Evolutionary conservation across 805 yeast species (phyloP).

Genomic region (Nakazawaea wyomingensis): DNA sequence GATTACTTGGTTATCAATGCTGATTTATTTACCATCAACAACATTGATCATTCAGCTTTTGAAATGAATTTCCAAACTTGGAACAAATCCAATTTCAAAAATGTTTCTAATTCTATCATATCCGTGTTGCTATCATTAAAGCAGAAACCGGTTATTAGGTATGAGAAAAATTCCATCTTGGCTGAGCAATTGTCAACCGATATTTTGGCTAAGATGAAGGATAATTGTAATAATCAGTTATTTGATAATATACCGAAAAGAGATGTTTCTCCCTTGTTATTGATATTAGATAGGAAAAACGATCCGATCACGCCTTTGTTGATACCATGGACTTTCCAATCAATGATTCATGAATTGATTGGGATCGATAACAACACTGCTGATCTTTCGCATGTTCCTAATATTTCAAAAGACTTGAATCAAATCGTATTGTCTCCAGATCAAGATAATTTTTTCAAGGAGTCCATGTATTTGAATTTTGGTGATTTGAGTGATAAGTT

Average conservation of each 20-base stretch:
- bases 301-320: slow-evolving; percentile 93
- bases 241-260: slow-evolving; percentile 59
- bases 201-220: slow-evolving; percentile 48
- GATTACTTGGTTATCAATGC: slow-evolving; percentile 74
- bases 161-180: slow-evolving; percentile 63
- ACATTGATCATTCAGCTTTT: slow-evolving; percentile 26
- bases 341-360: slow-evolving; percentile 91
- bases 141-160: slow-evolving; percentile 72
- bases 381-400: slow-evolving; percentile 51
- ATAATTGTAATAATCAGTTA: slow-evolving; percentile 50
- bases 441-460: slow-evolving; percentile 72
- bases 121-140: slow-evolving; percentile 69
- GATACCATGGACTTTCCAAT: slow-evolving; percentile 96
- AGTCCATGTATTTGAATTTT: slow-evolving; percentile 83
- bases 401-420: slow-evolving; percentile 49
- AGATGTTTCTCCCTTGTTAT: slow-evolving; percentile 68
- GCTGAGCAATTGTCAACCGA: slow-evolving; percentile 68
- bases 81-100: slow-evolving; percentile 39
- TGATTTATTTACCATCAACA: slow-evolving; percentile 49
- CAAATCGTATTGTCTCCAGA: slow-evolving; percentile 63
- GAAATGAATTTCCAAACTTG: slow-evolving; percentile 32
- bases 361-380: slow-evolving; percentile 82
- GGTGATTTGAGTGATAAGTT: slow-evolving; percentile 91
- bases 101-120: slow-evolving; percentile 36
- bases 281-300: slow-evolving; percentile 75